Evolutionary conservation across 2,329 filamentous ascomycete species (phyloP).

Genomic region (Chaetomiaceae sp.): DNA sequence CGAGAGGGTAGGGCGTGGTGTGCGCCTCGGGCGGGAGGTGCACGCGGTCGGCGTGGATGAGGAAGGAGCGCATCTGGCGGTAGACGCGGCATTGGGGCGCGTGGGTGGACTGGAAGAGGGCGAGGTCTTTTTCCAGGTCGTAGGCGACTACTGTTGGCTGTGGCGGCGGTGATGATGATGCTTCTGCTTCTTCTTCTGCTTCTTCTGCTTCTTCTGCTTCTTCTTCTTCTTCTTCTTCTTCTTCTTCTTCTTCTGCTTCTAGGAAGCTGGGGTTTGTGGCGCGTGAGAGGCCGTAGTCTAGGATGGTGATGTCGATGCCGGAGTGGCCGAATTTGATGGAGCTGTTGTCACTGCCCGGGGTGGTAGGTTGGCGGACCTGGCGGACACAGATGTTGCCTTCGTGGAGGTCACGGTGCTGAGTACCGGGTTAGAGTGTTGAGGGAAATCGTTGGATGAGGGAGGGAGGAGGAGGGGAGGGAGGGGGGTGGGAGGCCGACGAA

Average conservation of each 20-base stretch:
- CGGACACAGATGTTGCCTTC: conserved; percentile 61
- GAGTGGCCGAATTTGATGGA: conserved; percentile 52
- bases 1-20: conserved; percentile 38
- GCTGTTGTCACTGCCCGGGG: conserved; percentile 16
- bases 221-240: too few species aligned
- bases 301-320: conserved; percentile 58
- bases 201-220: too few species aligned
- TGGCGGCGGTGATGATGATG: not conserved
- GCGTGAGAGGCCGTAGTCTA: conserved; percentile 62
- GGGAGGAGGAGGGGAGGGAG: not conserved
- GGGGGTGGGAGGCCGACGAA: conserved; percentile 31
- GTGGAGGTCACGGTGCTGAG: conserved; percentile 60
- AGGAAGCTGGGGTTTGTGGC: conserved; percentile 39
- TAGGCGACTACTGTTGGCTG: conserved; percentile 35
- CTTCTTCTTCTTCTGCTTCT: too few species aligned
- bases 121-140: conserved; percentile 57
- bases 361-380: conserved; percentile 32
- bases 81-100: conserved; percentile 59
- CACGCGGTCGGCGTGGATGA: conserved; percentile 48
- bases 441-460: not conserved
- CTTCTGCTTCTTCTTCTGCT: not conserved
- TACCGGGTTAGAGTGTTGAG: not conserved
- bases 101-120: conserved; percentile 57
- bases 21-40: conserved; percentile 47
- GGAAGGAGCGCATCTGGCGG: conserved; percentile 57